Evolutionary conservation across 345 rosid species (phyloP).

Genomic region (Melaleuca quinquenervia): DNA sequence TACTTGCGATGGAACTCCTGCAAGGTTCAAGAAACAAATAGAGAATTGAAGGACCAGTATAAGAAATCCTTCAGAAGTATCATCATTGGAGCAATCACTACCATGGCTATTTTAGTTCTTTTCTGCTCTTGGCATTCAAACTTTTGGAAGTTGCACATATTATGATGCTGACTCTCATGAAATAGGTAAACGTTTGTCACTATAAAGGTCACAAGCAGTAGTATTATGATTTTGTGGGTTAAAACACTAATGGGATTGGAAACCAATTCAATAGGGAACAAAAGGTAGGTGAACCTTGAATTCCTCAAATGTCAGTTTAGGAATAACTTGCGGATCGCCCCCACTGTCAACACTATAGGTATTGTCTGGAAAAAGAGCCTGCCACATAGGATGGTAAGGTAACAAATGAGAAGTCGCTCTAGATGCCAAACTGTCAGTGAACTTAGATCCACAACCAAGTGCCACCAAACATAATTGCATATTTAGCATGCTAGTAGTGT

Average conservation of each 20-base stretch:
- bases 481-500: neutral
- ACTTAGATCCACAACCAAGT: neutral
- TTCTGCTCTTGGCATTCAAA: neutral
- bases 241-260: neutral
- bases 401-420: neutral
- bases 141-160: neutral
- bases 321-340: slow-evolving; percentile 88
- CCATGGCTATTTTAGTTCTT: neutral
- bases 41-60: neutral
- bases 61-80: neutral
- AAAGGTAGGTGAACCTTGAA: slow-evolving; percentile 40
- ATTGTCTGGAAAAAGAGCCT: slow-evolving; percentile 92
- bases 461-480: neutral
- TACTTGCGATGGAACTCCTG: slow-evolving; percentile 88
- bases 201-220: neutral
- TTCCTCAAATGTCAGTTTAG: slow-evolving; percentile 78
- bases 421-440: neutral
- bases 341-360: slow-evolving; percentile 98
- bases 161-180: neutral
- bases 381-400: neutral
- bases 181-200: neutral
- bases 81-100: neutral
- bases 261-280: neutral
- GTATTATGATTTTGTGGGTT: neutral
- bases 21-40: neutral